Base-by-base conservation (phyloP, 2,329 filamentous ascomycete species). In the Stagonosporopsis chrysanthemi region DNA sequence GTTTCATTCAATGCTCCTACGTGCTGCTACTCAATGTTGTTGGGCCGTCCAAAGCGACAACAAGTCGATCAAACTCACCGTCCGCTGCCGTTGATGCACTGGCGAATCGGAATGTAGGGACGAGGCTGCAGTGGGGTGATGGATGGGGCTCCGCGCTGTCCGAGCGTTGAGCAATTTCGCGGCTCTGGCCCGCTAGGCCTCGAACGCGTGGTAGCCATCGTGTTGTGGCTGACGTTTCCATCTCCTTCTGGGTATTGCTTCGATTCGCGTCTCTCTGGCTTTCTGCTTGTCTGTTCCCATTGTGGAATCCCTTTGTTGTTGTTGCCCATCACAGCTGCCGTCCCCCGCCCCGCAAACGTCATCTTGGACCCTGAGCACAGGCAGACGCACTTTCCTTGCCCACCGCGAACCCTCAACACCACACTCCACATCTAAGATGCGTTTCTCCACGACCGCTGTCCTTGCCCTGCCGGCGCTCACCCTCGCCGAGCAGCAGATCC, bases 401-500 rank as follows among this genome's bases (percentile, higher is more conserved):
- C 39, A 22, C 19, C 8, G 19, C 28, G 40, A 49, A 44, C 19
- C 38, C 22, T 41, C 53, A 56, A 33, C 52, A 53, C 47, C 48
- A 48, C 56, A 59, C 52, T 12, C 29, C 36, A 58, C 53, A 64
- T 83, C 51, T 64, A 69, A 47, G 38, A 76, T 87, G 84, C 83
- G 82, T 77, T 75, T 84, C 75, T 79, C 81, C 53, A 77, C 79
- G 52, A 67, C 82, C 54, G 71, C 84, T 63, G 70, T 83, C 44
- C 75, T 86, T 68, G 78, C 81, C 75, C 77, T 83, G 41, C 82
- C 84, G 59, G 80, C 81, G 61, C 73, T 81, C 46, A 75, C 79
- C 24, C 67, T 77, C 61, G 84, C 84, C 45, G 81, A 87, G 72
- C 80, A 85, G 66, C 86, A 88, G 72, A 74, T 84, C 38, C 84